These are phyloP conservation scores for Trichosporon ovoides DNA, from an alignment of 1,284 basidiomycete genomes.

Conservation along the genomic window DNA sequence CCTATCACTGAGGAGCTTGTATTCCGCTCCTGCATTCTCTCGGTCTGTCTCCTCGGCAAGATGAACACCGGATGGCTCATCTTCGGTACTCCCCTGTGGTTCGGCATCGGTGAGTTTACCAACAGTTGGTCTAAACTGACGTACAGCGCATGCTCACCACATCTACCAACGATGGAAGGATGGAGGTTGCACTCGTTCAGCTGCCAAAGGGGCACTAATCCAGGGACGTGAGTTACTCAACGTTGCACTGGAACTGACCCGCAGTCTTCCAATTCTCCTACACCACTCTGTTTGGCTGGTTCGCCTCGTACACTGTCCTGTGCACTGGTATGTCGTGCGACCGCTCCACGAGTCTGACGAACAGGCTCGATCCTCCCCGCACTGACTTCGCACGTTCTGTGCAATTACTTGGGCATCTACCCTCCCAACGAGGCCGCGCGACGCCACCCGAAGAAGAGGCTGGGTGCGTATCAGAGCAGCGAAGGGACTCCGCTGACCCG, in stretches of 20 bases:
- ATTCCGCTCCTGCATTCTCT: constrained; percentile 78
- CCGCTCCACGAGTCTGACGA: background rate
- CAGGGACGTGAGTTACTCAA: constrained; percentile 56
- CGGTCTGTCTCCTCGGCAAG: constrained; percentile 65
- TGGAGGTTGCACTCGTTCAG: constrained; percentile 60
- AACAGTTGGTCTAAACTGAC: constrained; percentile 5
- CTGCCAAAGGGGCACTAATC: constrained; percentile 60
- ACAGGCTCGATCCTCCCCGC: constrained; percentile 52
- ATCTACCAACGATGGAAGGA: constrained; percentile 74
- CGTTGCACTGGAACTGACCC: background rate
- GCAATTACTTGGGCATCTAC: constrained; percentile 79
- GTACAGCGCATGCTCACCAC: constrained; percentile 82
- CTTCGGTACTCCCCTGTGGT: constrained; percentile 75
- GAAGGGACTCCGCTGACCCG: background rate
- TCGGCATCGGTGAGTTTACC: constrained; percentile 67
- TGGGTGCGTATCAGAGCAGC: constrained; percentile 25
- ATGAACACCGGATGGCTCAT: constrained; percentile 59
- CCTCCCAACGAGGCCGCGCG: constrained; percentile 33
- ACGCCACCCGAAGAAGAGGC: constrained; percentile 33
- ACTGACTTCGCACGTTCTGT: constrained; percentile 75
- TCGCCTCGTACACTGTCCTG: constrained; percentile 77
- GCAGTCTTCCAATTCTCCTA: constrained; percentile 80
- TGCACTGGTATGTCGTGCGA: constrained; percentile 58
- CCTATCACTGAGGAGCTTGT: constrained; percentile 90
- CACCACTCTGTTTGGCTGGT: constrained; percentile 88